These are phyloP conservation scores for Saccharomyces hybrid DNA, from an alignment of 1,139 yeast genomes.

Conservation along the genomic window DNA sequence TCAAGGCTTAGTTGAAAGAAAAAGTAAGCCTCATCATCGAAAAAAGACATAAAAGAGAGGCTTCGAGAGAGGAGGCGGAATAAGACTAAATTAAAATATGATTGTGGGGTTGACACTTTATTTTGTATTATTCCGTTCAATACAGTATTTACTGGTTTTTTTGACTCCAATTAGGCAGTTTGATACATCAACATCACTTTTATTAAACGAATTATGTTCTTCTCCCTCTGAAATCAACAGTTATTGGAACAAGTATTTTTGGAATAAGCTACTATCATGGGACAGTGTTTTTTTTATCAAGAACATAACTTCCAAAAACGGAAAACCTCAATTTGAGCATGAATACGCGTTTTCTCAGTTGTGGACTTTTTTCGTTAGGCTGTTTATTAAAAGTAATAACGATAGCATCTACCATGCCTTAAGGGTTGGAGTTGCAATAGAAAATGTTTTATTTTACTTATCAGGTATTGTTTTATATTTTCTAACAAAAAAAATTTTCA, in stretches of 20 bases:
- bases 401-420: conserved; percentile 38
- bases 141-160: conserved; percentile 36
- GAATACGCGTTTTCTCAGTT: conserved; percentile 82
- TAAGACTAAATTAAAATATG: background rate
- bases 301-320: conserved; percentile 39
- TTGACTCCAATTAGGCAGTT: conserved; percentile 39
- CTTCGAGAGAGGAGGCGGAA: background rate
- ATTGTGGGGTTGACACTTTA: conserved; percentile 10
- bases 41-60: background rate
- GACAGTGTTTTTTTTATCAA: conserved; percentile 74
- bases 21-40: conserved; percentile 1
- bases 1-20: background rate
- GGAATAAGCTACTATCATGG: conserved; percentile 63
- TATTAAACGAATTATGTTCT: conserved; percentile 16
- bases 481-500: conserved; percentile 38
- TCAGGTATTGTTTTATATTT: conserved; percentile 46
- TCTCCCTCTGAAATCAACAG: background rate
- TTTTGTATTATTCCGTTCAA: conserved; percentile 33
- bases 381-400: conserved; percentile 7
- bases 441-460: conserved; percentile 47
- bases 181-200: conserved; percentile 40
- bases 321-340: conserved; percentile 58
- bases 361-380: conserved; percentile 54
- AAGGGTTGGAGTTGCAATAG: conserved; percentile 38
- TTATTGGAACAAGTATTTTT: conserved; percentile 23